Percentiles rank a stretch among this genome's conserved stretches.
These are phyloP conservation scores for Dendrobium chrysotoxum DNA, from an alignment of 106 monocot species.

Conservation along the genomic window DNA sequence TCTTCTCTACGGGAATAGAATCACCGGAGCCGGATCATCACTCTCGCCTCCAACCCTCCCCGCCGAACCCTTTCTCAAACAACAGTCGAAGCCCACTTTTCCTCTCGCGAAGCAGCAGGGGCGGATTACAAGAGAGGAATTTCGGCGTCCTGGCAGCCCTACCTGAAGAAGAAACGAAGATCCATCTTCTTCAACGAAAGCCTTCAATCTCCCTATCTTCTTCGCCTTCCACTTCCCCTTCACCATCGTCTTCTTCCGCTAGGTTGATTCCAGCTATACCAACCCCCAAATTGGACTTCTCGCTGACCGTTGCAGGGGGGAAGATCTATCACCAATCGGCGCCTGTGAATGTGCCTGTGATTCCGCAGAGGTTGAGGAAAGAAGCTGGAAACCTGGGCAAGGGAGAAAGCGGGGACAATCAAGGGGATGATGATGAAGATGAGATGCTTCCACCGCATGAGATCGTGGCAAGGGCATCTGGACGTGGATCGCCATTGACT, in stretches of 20 bases:
- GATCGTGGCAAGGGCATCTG: conserved; percentile 58
- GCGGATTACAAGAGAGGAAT: conserved; percentile 19
- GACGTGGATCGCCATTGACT: conserved; percentile 45
- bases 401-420: conserved; percentile 8
- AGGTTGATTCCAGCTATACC: conserved; percentile 36
- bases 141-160: conserved; percentile 71
- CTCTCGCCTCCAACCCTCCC: not conserved
- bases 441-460: conserved; percentile 81
- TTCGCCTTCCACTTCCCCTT: conserved; percentile 28
- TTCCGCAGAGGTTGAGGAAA: conserved; percentile 14
- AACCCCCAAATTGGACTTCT: conserved; percentile 25
- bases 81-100: conserved; percentile 1
- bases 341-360: conserved; percentile 66
- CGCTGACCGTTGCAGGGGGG: conserved; percentile 10
- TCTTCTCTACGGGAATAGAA: conserved; percentile 33
- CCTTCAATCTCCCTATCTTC: conserved; percentile 25
- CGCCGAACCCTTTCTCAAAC: conserved; percentile 2
- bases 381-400: not conserved
- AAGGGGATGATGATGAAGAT: conserved; percentile 22
- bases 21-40: not conserved
- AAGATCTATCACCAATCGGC: conserved; percentile 42
- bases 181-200: conserved; percentile 26
- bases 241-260: conserved; percentile 15
- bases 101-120: not conserved
- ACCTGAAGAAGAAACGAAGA: conserved; percentile 31